These are phyloP conservation scores for Penicillium sp. DNA, from an alignment of 2,329 filamentous ascomycete species.

Conservation along the genomic window DNA sequence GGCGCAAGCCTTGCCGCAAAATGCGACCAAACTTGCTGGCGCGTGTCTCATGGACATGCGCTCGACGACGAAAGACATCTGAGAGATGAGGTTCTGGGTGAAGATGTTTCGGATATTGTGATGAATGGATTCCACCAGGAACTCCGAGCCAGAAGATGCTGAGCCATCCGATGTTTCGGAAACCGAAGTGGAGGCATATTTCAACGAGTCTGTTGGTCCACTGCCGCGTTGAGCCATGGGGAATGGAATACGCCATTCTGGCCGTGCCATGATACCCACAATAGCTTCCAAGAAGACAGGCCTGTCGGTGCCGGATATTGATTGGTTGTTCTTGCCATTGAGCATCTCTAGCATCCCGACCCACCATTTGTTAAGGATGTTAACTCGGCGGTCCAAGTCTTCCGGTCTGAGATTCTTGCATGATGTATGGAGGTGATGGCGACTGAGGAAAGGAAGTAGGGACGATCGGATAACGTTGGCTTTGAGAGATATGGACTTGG, in stretches of 20 bases:
- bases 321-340: conserved; percentile 72
- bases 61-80: conserved; percentile 84
- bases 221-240: conserved; percentile 58
- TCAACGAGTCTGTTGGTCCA: conserved; percentile 30
- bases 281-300: conserved; percentile 77
- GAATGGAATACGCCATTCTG: conserved; percentile 79
- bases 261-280: conserved; percentile 80
- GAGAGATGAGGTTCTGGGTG: conserved; percentile 75
- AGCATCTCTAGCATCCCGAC: conserved; percentile 77
- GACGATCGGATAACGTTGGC: conserved; percentile 72
- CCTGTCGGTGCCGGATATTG: conserved; percentile 80
- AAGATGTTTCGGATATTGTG: conserved; percentile 91
- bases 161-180: conserved; percentile 62
- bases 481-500: conserved; percentile 72
- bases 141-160: conserved; percentile 60
- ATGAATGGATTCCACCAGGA: conserved; percentile 73
- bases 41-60: conserved; percentile 81
- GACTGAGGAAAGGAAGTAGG: conserved; percentile 75
- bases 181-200: conserved; percentile 47
- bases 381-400: conserved; percentile 77
- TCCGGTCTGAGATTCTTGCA: conserved; percentile 69
- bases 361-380: conserved; percentile 91
- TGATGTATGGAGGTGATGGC: conserved; percentile 68
- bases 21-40: conserved; percentile 72
- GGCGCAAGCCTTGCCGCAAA: conserved; percentile 86